Evolutionary conservation across 345 rosid genomes (phyloP), one percentile per base, ranked within the genome.

Genomic region (Cardamine chenopodiifolia): DNA sequence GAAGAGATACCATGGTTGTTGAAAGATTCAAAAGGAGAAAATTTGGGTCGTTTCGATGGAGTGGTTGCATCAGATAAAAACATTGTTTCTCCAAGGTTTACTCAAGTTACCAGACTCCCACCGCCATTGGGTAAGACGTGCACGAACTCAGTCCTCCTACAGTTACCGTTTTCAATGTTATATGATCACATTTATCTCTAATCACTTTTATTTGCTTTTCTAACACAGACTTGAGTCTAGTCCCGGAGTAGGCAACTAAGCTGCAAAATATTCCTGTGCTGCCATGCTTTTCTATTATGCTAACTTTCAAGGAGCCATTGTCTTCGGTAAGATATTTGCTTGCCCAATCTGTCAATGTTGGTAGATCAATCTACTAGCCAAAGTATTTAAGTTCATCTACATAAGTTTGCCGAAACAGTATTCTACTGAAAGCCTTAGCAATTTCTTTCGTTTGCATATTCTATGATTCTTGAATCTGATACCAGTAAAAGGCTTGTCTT

Each of bases 261-360:
- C 78, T 90, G 53, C 83, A 82, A 74, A 72, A 85, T 73, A 84
- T 92, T 67, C 92, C 96, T 70, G 89, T 83, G 45, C 55, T 64
- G 59, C 96, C 98, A 15, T 86, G 96, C 82, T 90, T 92, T 70
- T 86, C 89, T 22, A 88, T 90, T 67, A 87, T 92, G 96, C 83
- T 92, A 68, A 96, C 93, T 68, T 92, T 90, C 74, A 35, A 80
- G 44, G 91, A 92, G 80, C 87, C 96, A 42, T 79, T 92, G 75
- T 86, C 95, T 54, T 81, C 62, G 76, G 96, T 90, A 82, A 74
- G 85, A 76, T 32, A 28, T 40, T 22, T 50, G 3, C 63, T 50
- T 71, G 0, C 59, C 39, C 42, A 59, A 2, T 49, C 35, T 64
- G 22, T 32, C 18, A 61, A 31, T 28, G 54, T 49, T 50, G 20